A percentile compares a stretch with the other conserved stretches of the same genome.
Evolutionary conservation across 2,329 filamentous ascomycete species (phyloP).

Genomic region (Corynespora cassiicola): DNA sequence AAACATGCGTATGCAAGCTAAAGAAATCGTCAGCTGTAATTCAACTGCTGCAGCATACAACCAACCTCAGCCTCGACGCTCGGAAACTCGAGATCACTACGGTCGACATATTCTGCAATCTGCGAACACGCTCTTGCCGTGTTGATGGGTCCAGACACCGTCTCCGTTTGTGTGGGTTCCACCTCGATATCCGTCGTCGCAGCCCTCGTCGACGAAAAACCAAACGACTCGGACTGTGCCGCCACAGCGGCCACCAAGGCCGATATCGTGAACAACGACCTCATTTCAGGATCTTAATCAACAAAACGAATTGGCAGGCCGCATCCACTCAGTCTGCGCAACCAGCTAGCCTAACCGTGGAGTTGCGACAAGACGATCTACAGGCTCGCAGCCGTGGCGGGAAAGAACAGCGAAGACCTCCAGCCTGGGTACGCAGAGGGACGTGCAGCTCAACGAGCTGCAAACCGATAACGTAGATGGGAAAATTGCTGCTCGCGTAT

Average conservation of each 20-base stretch:
- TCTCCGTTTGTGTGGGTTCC: conserved; percentile 33
- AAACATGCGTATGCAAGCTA: conserved; percentile 44
- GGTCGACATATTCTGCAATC: conserved; percentile 23
- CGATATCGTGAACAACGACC: conserved; percentile 18
- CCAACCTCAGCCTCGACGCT: conserved; percentile 38
- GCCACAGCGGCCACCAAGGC: conserved; percentile 24
- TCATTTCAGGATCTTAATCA: too few relatives aligned
- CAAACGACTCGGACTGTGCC: conserved; percentile 21
- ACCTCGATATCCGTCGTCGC: conserved; percentile 27
- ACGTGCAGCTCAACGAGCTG: too few relatives aligned
- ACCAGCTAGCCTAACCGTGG: too few relatives aligned
- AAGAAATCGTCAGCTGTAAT: background rate
- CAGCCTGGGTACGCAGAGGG: too few relatives aligned
- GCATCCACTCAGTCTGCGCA: too few relatives aligned
- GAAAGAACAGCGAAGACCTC: too few relatives aligned
- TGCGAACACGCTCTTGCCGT: conserved; percentile 37
- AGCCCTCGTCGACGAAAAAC: conserved; percentile 14
- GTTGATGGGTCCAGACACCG: conserved; percentile 34
- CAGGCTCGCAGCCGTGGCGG: too few relatives aligned
- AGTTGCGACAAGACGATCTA: too few relatives aligned
- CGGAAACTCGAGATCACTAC: conserved; percentile 17
- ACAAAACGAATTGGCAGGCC: too few relatives aligned
- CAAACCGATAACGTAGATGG: too few relatives aligned
- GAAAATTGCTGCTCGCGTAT: too few relatives aligned
- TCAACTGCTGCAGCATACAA: conserved; percentile 3